Base-by-base conservation (phyloP, 148 eudicot genomes). In the Rheum nobile region DNA sequence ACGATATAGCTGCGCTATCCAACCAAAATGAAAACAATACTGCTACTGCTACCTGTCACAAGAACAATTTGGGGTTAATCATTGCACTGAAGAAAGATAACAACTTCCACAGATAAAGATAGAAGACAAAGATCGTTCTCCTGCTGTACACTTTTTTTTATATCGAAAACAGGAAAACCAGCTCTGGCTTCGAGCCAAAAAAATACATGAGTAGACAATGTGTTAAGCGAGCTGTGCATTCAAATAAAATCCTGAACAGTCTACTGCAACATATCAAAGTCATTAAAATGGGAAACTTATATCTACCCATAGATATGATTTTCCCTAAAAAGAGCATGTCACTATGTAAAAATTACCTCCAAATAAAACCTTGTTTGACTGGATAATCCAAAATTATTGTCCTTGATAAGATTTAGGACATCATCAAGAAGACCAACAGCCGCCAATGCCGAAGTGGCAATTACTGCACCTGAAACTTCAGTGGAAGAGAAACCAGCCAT, bases 381-480 rank as follows among this genome's bases (percentile, higher is more conserved):
- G 59, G 89, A 84, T 75, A 91, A 75, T 47, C 93, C 87, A 83
- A 59, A 68, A 67, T 71, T 84, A 17, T 71, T 78, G 76, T 84
- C 79, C 78, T 83, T 84, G n/a, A 82, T 69, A 38, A 88, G 87
- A 78, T 82, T 79, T 38, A 88, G 54, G 61, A 71, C 76, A 83
- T 94, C 97, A 84, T 89, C 95, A 79, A 88, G 80, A 69, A 94
- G 82, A 79, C 98, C 98, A 77, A 94, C 79, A n/a, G 84, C 84
- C 75, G 90, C 91, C 82, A 84, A 90, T 48, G 90, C 90, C 42
- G 90, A 77, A 74, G 97, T 91, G 77, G 83, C 91, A 73, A 72
- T 82, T 73, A 85, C 83, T 19, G 82, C 89, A 31, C 84, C 91
- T 21, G 85, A 82, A 79, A 91, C 88, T 79, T 88, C 98, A 19